Conservation (phyloP, 345 rosid genomes). For the Garcia nutans region DNA sequence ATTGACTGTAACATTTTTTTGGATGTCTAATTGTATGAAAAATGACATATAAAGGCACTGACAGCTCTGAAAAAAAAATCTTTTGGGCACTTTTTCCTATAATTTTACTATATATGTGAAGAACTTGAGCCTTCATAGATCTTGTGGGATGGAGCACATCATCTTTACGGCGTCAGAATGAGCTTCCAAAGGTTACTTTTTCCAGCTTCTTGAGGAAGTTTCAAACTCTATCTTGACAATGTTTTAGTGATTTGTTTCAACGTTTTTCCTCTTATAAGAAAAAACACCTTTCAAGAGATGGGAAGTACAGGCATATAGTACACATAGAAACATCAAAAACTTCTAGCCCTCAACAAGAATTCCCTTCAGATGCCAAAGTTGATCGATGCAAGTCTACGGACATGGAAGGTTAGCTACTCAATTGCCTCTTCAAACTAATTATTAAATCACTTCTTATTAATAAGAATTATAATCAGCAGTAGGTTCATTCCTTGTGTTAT, state of each 20-base stretch:
- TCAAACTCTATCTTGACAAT: slow-evolving; percentile 12
- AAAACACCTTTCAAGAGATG: slow-evolving; percentile 37
- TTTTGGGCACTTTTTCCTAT: neutral
- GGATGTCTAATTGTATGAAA: neutral
- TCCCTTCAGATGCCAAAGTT: slow-evolving; percentile 23
- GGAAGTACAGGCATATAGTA: slow-evolving; percentile 64
- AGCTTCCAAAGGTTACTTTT: slow-evolving; percentile 75
- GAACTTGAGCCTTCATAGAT: slow-evolving; percentile 59
- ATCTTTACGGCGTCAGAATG: slow-evolving; percentile 53
- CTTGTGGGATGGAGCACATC: slow-evolving; percentile 96
- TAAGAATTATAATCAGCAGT: slow-evolving; percentile 7
- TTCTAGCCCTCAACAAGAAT: slow-evolving; percentile 31
- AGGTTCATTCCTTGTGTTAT: slow-evolving; percentile 2
- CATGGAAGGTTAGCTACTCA: slow-evolving; percentile 63
- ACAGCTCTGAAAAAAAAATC: no score
- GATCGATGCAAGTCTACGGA: slow-evolving; percentile 32
- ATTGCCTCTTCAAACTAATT: slow-evolving; percentile 10
- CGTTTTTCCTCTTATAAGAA: slow-evolving; percentile 38
- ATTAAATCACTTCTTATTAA: neutral
- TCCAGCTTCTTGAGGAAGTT: neutral
- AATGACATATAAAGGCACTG: neutral
- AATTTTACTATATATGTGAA: slow-evolving; percentile 7
- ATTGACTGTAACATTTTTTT: neutral
- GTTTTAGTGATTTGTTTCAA: slow-evolving; percentile 1
- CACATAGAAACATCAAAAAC: slow-evolving; percentile 38